Evolutionary conservation across 768 basidiomycete genomes (phyloP).

Genomic region (Agrocybe praecox): DNA sequence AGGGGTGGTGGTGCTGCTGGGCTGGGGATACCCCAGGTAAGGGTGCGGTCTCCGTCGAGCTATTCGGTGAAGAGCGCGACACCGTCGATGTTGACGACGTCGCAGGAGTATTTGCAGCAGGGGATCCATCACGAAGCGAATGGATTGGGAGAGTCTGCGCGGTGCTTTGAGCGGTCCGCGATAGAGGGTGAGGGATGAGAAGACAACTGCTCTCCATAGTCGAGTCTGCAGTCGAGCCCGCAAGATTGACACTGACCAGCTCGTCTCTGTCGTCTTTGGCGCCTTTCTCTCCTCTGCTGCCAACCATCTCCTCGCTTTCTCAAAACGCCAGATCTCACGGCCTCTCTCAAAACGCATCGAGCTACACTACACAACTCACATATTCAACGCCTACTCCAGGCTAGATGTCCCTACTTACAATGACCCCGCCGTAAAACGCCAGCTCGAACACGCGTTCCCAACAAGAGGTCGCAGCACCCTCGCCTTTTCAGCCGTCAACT

Average conservation of each 20-base stretch:
- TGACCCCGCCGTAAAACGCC: slow-evolving; percentile 66
- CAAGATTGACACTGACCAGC: slow-evolving; percentile 55
- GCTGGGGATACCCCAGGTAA: not conserved
- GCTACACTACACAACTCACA: slow-evolving; percentile 61
- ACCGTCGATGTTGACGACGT: slow-evolving; percentile 29
- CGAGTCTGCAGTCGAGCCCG: slow-evolving; percentile 66
- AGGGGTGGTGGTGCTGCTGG: not conserved
- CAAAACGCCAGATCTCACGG: slow-evolving; percentile 36
- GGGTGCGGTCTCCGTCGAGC: not conserved
- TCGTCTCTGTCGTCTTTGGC: slow-evolving; percentile 59
- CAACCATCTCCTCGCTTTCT: slow-evolving; percentile 45
- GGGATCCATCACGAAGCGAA: slow-evolving; percentile 83
- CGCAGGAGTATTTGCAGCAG: slow-evolving; percentile 72
- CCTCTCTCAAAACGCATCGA: slow-evolving; percentile 65
- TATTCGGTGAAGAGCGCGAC: not conserved
- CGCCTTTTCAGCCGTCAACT: slow-evolving; percentile 62
- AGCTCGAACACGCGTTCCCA: slow-evolving; percentile 43
- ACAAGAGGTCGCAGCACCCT: slow-evolving; percentile 36
- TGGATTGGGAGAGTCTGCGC: slow-evolving; percentile 65
- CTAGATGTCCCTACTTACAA: slow-evolving; percentile 79
- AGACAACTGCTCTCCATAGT: slow-evolving; percentile 55
- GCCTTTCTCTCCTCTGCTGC: slow-evolving; percentile 54
- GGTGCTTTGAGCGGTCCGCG: slow-evolving; percentile 77
- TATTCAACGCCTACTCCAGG: slow-evolving; percentile 67
- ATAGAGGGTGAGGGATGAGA: slow-evolving; percentile 77